Base-by-base conservation (phyloP, 2,329 filamentous ascomycete genomes). In the Penicillium sp. region DNA sequence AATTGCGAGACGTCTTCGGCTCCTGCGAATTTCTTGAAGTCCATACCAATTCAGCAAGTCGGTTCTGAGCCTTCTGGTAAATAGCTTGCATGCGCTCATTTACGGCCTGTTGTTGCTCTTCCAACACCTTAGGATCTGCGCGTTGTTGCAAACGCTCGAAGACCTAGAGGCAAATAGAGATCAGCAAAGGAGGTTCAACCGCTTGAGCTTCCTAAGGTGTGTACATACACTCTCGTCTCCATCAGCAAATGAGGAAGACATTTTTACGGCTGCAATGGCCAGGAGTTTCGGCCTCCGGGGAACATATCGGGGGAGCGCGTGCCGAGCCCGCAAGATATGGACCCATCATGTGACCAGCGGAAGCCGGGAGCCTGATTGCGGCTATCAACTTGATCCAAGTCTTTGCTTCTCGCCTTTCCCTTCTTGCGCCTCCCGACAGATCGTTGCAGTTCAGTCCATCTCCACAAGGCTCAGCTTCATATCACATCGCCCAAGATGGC, bases 41-140 rank as follows among this genome's bases (percentile, higher is more conserved):
- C 46, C 75, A 52, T 73, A 88, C 85, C 72, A 89, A 70, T 67
- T 88, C 82, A 31, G 75, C 77, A 47, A 87, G 75, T 47, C 84
- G 77, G 58, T 78, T 69, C 64, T 88, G 83, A 16, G 82, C 79
- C 65, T 81, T 82, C 58, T 80, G 75, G 55, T 82, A 78, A 52
- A 83, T 81, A 22, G 75, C 73, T 57, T 77, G 72, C 18, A 81
- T 72, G 42, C 80, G 76, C 61, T 80, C 79, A 65, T 81, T 80
- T 62, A 84, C 70, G 49, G 80, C 79, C 60, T 80, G 76, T 59
- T 84, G 76, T 55, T 80, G 77, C 63, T 81, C 77, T 66, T 83
- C 78, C 55, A 79, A 68, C 57, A 80, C 75, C 61, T 80, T 77
- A 19, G 80, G 76, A 67, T 87, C 80, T 53, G 77, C 70, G 59